Base-by-base conservation (phyloP, 2,329 filamentous ascomycete genomes). In the Fusarium aywerte region DNA sequence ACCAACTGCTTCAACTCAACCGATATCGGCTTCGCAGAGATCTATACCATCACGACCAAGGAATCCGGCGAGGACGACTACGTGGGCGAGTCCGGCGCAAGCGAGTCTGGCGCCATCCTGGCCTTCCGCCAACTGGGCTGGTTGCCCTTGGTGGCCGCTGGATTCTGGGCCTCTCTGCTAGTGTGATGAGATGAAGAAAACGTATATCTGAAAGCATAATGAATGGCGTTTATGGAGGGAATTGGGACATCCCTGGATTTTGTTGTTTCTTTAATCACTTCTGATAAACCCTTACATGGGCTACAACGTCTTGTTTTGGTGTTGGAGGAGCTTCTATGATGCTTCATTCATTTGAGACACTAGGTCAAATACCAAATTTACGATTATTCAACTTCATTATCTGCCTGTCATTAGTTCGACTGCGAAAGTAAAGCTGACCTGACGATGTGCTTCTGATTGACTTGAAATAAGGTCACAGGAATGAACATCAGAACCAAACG, bases 1-100 rank as follows among this genome's bases (percentile, higher is more conserved):
- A 85, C 87, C 15, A 97, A 97, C 80, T 98, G 95, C 84, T 93
- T 90, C 84, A 98, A 98, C 82, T 92, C 90, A 61, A 89, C 86
- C 43, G 83, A 92, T 56, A 88, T 97, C 71, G 86, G 86, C 66
- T 94, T 96, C 82, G 85, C 91, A 54, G 84, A 90, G 67, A 83
- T 97, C 68, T 97, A 93, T 82, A 89, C 90, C 60, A 84, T 89
- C 73, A 84, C 84, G 51, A 85, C 82, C 27, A 80, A 80, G 58
- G 75, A 77, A 20, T 77, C 81, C 16, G 79, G 78, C 65, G 71
- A 73, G 58, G 73, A 78, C 38, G 68, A 72, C 12, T 77, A 77
- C 64, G 65, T 73, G 40, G 56, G 74, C 47, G 62, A 76, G 36
- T 71, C 75, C 55, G 71, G 72, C n/a, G n/a, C n/a, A n/a, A n/a